These are phyloP conservation scores for Colletotrichum coccodes DNA, from an alignment of 2,329 filamentous ascomycete genomes.

Conservation along the genomic window DNA sequence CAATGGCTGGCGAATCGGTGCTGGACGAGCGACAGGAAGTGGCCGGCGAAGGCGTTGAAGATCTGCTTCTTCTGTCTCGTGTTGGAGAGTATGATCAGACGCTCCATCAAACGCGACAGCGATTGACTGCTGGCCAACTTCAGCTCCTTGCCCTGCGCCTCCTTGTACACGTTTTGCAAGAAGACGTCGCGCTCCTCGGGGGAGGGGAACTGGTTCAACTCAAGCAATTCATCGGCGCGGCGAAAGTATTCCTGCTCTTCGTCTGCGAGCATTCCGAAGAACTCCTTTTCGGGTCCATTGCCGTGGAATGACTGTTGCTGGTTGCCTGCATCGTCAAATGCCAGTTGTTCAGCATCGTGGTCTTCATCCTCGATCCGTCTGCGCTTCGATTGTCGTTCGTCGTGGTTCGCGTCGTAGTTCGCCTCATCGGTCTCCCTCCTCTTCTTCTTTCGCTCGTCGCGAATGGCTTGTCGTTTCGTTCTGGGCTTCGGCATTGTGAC, in stretches of 20 bases:
- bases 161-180: conserved; percentile 84
- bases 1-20: conserved; percentile 98
- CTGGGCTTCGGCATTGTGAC: conserved; percentile 54
- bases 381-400: conserved; percentile 28
- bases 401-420: conserved; percentile 35
- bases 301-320: conserved; percentile 41
- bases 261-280: conserved; percentile 92
- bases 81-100: conserved; percentile 84
- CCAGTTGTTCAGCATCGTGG: conserved; percentile 35
- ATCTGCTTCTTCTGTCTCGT: conserved; percentile 84
- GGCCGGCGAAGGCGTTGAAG: conserved; percentile 85
- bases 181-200: conserved; percentile 78
- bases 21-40: conserved; percentile 90
- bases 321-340: conserved; percentile 36
- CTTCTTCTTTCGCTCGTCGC: conserved; percentile 55
- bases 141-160: conserved; percentile 91
- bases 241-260: conserved; percentile 97
- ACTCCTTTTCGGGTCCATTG: conserved; percentile 69
- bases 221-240: conserved; percentile 87
- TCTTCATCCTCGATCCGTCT: conserved; percentile 37
- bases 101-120: conserved; percentile 92
- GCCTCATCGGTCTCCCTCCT: conserved; percentile 39
- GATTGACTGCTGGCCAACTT: conserved; percentile 97
- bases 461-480: conserved; percentile 51
- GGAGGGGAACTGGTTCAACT: conserved; percentile 86